Percentiles rank a stretch among this genome's conserved stretches.
These are phyloP conservation scores for Boletus edulis DNA, from an alignment of 768 basidiomycete species.

Conservation along the genomic window DNA sequence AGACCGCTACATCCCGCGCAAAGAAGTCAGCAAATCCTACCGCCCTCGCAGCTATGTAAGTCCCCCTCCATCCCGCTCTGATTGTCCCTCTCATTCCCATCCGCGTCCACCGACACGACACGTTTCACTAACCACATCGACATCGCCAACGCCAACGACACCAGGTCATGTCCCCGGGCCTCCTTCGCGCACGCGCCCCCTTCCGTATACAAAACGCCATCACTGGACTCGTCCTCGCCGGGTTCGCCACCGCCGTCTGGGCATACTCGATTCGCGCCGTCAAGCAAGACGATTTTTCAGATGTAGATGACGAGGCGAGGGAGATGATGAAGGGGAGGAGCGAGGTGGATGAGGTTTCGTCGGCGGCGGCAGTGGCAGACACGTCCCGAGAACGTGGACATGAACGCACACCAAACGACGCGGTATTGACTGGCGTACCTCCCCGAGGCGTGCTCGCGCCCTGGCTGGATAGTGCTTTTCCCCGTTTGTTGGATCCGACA, in stretches of 20 bases:
- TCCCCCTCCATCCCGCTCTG: background rate
- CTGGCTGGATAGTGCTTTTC: slow-evolving; percentile 44
- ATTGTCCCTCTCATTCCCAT: too few relatives aligned
- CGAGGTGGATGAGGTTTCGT: too few relatives aligned
- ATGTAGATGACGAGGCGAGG: slow-evolving; percentile 76
- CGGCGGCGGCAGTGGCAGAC: background rate
- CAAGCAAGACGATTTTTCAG: slow-evolving; percentile 89
- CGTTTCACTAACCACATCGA: background rate
- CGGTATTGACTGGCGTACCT: background rate
- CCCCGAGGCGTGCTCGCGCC: slow-evolving; percentile 46
- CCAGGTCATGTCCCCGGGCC: slow-evolving; percentile 79
- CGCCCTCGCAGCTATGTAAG: slow-evolving; percentile 39
- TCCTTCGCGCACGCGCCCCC: slow-evolving; percentile 83
- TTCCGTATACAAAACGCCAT: slow-evolving; percentile 78
- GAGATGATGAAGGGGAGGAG: slow-evolving; percentile 41
- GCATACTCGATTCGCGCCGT: slow-evolving; percentile 92
- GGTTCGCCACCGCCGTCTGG: slow-evolving; percentile 82
- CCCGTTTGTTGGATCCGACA: slow-evolving; percentile 55
- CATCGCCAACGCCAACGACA: too few relatives aligned
- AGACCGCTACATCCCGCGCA: slow-evolving; percentile 34
- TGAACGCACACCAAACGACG: too few relatives aligned
- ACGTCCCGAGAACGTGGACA: too few relatives aligned
- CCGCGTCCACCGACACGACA: background rate
- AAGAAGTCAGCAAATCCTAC: slow-evolving; percentile 35
- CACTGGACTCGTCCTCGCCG: slow-evolving; percentile 67